Evolutionary conservation across 2,329 filamentous ascomycete species (phyloP).

Genomic region (Anthostomella pinea): DNA sequence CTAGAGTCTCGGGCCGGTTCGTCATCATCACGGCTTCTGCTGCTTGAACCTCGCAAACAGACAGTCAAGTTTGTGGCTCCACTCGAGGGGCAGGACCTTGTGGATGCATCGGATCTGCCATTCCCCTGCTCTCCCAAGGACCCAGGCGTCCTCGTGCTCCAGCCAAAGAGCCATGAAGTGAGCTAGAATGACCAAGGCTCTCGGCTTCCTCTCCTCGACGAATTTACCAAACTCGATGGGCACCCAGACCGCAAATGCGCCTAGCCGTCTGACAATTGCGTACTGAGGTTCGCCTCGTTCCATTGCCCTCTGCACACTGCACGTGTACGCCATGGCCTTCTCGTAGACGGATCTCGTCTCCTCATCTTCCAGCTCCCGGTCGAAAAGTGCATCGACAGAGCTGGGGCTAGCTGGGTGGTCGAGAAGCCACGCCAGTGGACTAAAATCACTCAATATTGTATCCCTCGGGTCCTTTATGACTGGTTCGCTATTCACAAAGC

Average conservation of each 20-base stretch:
- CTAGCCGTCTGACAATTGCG: slow-evolving; percentile 33
- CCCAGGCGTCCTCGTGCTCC: slow-evolving; percentile 34
- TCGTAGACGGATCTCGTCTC: slow-evolving; percentile 28
- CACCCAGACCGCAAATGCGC: slow-evolving; percentile 35
- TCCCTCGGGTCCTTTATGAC: slow-evolving; percentile 29
- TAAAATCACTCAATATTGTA: slow-evolving; percentile 30
- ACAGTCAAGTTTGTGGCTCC: slow-evolving; percentile 34
- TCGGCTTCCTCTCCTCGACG: slow-evolving; percentile 33
- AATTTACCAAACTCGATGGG: slow-evolving; percentile 33
- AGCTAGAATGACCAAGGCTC: slow-evolving; percentile 37
- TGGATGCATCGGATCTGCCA: slow-evolving; percentile 37
- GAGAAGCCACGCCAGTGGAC: slow-evolving; percentile 33
- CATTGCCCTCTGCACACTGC: slow-evolving; percentile 30
- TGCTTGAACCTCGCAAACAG: slow-evolving; percentile 29
- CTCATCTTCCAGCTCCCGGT: slow-evolving; percentile 31
- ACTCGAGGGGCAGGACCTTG: slow-evolving; percentile 33
- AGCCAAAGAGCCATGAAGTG: slow-evolving; percentile 39
- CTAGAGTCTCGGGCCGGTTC: neutral
- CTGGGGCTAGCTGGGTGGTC: slow-evolving; percentile 28
- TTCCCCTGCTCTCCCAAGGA: slow-evolving; percentile 35
- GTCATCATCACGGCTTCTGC: slow-evolving; percentile 6
- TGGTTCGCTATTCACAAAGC: slow-evolving; percentile 29
- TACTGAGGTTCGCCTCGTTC: slow-evolving; percentile 29
- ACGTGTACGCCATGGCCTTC: slow-evolving; percentile 34
- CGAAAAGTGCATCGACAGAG: slow-evolving; percentile 22